Evolutionary conservation across 2,329 filamentous ascomycete species (phyloP).

Genomic region (Phialophora verrucosa): DNA sequence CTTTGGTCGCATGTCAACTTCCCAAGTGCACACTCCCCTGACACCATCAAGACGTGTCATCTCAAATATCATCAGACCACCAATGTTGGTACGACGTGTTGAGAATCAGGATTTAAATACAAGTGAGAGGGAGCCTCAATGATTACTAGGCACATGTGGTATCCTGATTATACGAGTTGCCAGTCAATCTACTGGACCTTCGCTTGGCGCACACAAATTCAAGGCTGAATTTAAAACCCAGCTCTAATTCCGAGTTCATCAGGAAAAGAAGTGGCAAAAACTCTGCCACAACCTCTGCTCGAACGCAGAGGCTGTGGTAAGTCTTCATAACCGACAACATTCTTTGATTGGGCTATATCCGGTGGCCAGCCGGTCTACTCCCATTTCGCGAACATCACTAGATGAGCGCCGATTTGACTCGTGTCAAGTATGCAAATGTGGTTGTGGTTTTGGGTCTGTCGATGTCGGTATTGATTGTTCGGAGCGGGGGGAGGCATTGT

Average conservation of each 20-base stretch:
- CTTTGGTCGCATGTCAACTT: neutral
- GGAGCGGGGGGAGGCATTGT: neutral
- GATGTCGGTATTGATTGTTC: neutral
- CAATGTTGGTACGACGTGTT: neutral
- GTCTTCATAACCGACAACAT: neutral
- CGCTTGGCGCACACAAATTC: neutral
- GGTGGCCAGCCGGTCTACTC: neutral
- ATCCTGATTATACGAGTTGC: neutral
- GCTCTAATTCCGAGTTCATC: neutral
- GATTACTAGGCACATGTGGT: neutral
- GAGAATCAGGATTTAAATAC: neutral
- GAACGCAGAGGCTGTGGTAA: neutral
- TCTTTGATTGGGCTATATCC: constrained; percentile 2
- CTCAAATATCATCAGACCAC: neutral
- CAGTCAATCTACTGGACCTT: neutral
- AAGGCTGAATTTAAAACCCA: neutral
- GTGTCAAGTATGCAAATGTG: neutral
- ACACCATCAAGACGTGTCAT: neutral
- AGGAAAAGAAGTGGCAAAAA: neutral
- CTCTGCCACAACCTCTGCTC: neutral
- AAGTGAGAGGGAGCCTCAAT: neutral
- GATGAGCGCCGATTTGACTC: neutral
- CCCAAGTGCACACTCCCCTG: too few species aligned
- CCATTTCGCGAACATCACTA: neutral
- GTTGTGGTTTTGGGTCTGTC: neutral